Percentiles rank a stretch among this genome's conserved stretches.
phyloP scores from a whole-genome alignment of 1,284 basidiomycete genomes.

The Melanopsichium pennsylvanicum region DNA sequence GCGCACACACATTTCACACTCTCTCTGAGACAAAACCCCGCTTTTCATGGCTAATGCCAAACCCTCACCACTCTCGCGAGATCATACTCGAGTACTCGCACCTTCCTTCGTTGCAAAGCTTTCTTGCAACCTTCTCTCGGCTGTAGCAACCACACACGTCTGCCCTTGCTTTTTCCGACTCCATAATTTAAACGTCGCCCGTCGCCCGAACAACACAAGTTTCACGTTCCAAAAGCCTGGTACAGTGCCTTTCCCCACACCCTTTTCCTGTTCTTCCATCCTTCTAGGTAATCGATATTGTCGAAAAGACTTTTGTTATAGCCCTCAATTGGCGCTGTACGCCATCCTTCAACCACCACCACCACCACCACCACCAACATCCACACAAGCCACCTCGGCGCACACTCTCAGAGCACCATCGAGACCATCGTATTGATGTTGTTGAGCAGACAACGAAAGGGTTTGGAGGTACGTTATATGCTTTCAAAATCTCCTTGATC shows the following conservation, averaged over 20 bases:
- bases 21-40: neutral
- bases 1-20: too few relatives aligned
- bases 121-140: neutral
- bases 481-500: too few relatives aligned
- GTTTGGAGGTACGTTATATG: slow-evolving; percentile 27
- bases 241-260: slow-evolving; percentile 15
- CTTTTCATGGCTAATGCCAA: slow-evolving; percentile 8
- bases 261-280: neutral
- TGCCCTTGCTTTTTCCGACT: too few relatives aligned
- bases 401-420: slow-evolving; percentile 23
- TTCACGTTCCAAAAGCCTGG: neutral
- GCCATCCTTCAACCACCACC: slow-evolving; percentile 1
- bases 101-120: neutral
- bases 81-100: neutral
- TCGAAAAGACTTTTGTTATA: neutral
- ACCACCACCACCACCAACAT: slow-evolving; percentile 5
- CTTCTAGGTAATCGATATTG: neutral
- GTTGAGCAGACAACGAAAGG: slow-evolving; percentile 41
- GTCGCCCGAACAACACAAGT: neutral
- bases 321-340: slow-evolving; percentile 1
- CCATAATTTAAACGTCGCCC: too few relatives aligned
- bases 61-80: too few relatives aligned
- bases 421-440: slow-evolving; percentile 41
- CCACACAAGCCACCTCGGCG: too few relatives aligned
- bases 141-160: too few relatives aligned